Percentiles rank a stretch among this genome's conserved stretches.
phyloP scores from a whole-genome alignment of 1,139 yeast genomes.

The Zygosaccharomyces sapae region DNA sequence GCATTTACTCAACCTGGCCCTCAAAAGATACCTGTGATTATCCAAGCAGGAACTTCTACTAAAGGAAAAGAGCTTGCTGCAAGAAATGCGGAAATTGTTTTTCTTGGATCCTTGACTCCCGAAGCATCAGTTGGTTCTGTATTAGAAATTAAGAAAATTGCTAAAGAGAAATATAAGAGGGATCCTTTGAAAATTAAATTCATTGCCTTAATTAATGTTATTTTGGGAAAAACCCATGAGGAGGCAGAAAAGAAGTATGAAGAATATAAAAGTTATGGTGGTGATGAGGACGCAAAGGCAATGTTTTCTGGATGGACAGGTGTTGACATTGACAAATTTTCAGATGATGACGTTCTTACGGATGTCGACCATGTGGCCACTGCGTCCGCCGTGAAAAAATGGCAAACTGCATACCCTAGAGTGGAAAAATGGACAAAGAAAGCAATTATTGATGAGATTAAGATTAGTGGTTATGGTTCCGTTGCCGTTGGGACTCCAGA shows the following conservation, averaged over 20 bases:
- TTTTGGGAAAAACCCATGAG: conserved; percentile 35
- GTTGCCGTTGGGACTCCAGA: conserved; percentile 35
- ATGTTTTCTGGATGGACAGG: conserved; percentile 39
- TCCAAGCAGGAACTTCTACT: conserved; percentile 48
- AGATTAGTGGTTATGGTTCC: conserved; percentile 36
- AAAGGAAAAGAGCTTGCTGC: conserved; percentile 46
- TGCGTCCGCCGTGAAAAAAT: conserved; percentile 30
- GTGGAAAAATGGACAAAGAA: conserved; percentile 32
- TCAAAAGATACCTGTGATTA: conserved; percentile 44
- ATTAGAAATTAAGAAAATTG: conserved; percentile 25
- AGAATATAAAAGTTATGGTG: conserved; percentile 25
- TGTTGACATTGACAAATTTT: conserved; percentile 32
- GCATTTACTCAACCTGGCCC: conserved; percentile 43
- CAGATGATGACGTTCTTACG: conserved; percentile 35
- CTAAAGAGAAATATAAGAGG: conserved; percentile 29
- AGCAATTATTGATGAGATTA: conserved; percentile 26
- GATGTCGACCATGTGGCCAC: conserved; percentile 31
- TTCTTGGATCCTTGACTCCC: conserved; percentile 36
- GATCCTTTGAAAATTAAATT: conserved; percentile 34
- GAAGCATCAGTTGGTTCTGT: conserved; percentile 21
- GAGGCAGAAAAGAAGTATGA: conserved; percentile 34
- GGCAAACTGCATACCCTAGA: conserved; percentile 24
- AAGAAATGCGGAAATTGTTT: conserved; percentile 44
- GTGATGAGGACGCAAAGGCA: conserved; percentile 35
- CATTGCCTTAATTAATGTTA: conserved; percentile 29